Conservation (phyloP, 225 moss, liverwort and hornwort species). For the Bryoerythrophyllum caledonicum region DNA sequence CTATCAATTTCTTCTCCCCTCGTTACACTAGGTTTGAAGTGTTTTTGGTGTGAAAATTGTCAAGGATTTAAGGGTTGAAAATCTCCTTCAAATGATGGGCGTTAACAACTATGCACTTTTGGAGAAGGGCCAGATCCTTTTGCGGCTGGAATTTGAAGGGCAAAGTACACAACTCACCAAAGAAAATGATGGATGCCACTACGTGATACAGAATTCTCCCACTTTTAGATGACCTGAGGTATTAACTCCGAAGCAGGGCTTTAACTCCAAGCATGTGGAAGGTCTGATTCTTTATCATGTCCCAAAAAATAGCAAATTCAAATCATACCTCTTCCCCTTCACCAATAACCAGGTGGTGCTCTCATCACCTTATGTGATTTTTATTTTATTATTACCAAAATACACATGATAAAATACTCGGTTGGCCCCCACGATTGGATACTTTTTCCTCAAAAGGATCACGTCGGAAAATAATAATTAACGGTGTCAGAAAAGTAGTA, state of each 20-base stretch:
- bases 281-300: background rate
- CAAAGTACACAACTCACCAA: background rate
- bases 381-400: too few species aligned
- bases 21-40: too few species aligned
- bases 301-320: background rate
- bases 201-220: background rate
- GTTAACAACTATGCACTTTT: too few species aligned
- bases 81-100: too few species aligned
- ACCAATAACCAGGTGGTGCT: too few species aligned
- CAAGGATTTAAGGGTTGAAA: too few species aligned
- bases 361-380: too few species aligned
- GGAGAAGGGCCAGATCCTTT: background rate
- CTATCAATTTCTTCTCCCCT: too few species aligned
- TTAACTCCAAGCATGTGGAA: background rate
- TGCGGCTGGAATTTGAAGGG: background rate
- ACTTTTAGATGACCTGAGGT: background rate
- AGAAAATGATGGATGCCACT: background rate
- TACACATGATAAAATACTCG: background rate
- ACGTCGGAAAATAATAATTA: conserved; percentile 19
- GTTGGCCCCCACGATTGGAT: background rate
- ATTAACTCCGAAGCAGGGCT: background rate
- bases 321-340: too few species aligned
- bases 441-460: background rate
- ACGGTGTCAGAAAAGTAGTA: conserved; percentile 19
- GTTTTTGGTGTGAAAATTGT: too few species aligned